Conservation (phyloP, 202 grass and related monocot species). For the Elaeis oleifera region DNA sequence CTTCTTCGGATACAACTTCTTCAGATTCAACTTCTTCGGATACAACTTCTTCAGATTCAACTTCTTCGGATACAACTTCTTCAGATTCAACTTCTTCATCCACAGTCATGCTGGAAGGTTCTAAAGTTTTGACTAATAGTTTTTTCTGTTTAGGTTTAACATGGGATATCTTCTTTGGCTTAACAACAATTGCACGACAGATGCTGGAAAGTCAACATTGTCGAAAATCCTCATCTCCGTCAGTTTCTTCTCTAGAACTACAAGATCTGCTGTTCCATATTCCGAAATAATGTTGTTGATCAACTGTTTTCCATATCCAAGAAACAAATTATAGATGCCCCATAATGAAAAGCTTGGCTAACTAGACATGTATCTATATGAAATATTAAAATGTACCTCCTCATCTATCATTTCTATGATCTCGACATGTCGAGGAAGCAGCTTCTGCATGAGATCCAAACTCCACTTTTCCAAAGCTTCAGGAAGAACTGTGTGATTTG, state of each 20-base stretch:
- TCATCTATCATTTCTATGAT: slow-evolving; percentile 94
- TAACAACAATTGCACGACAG: slow-evolving; percentile 63
- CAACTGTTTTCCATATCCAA: slow-evolving; percentile 50
- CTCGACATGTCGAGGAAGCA: slow-evolving; percentile 96
- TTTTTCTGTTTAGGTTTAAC: slow-evolving; percentile 33
- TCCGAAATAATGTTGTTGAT: slow-evolving; percentile 64
- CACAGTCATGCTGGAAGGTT: slow-evolving; percentile 27
- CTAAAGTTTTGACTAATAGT: slow-evolving; percentile 35
- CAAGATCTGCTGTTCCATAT: slow-evolving; percentile 61
- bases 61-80: slow-evolving; percentile 18
- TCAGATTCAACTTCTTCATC: slow-evolving; percentile 17
- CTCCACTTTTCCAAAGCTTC: slow-evolving; percentile 99
- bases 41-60: slow-evolving; percentile 20
- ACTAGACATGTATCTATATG: slow-evolving; percentile 18
- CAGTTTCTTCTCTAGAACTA: slow-evolving; percentile 65
- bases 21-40: slow-evolving; percentile 27
- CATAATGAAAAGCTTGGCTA: slow-evolving; percentile 8
- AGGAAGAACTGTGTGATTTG: slow-evolving; percentile 96
- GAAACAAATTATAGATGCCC: slow-evolving; percentile 17
- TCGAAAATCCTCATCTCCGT: slow-evolving; percentile 97
- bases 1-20: slow-evolving; percentile 10
- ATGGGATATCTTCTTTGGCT: slow-evolving; percentile 47
- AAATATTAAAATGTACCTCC: slow-evolving; percentile 39
- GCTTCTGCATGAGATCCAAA: slow-evolving; percentile 95
- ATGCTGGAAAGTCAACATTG: slow-evolving; percentile 73